Base-by-base conservation (phyloP, 2,329 filamentous ascomycete species). In the Cephalotrichum gorgonifer region DNA sequence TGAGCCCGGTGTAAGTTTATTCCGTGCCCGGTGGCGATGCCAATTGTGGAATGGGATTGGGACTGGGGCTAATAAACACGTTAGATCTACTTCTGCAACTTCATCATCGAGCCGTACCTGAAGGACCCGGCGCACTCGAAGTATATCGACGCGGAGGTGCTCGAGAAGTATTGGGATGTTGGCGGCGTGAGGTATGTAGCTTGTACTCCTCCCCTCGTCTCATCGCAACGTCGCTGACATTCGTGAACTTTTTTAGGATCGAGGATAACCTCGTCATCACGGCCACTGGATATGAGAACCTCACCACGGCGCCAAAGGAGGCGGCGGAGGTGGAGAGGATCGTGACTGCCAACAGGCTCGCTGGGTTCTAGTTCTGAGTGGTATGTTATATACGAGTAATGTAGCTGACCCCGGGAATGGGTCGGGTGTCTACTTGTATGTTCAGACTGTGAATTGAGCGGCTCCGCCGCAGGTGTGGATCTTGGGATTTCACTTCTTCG, bases 11-110 rank as follows among this genome's bases (percentile, higher is more conserved):
- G 80, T 87, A 72, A 66, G 80, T 72, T 42, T 43, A 20, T 27
- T 42, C 28, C 44, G 22, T 14, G 7, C 28, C 14, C 15, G 9
- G 27, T 33, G 14, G 5, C 1, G 4, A 3, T 2, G 9, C 8
- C 9, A 15, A 17, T 20, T 41, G 31, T 27, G 35, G 14, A 20
- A 20, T 41, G 27, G 30, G 23, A n/a, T n/a, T n/a, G n/a, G n/a
- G n/a, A n/a, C n/a, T n/a, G 33, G 33, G 33, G 33, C 48, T 49
- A 28, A 44, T 31, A 31, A 31, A 11, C 11, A 9, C 15, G 15
- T 23, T 52, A 82, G 79, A 82, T 91, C 54, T 96, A 96, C 68
- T 96, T 96, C 65, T 95, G 88, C 66, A 78, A 80, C 20, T 95
- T 90, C 62, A 94, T 94, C 54, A 86, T 96, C 53, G 78, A 84